A percentile compares a stretch with the other conserved stretches of the same genome.
Evolutionary conservation across 768 basidiomycete species (phyloP).

Genomic region (Podaxis sp.): DNA sequence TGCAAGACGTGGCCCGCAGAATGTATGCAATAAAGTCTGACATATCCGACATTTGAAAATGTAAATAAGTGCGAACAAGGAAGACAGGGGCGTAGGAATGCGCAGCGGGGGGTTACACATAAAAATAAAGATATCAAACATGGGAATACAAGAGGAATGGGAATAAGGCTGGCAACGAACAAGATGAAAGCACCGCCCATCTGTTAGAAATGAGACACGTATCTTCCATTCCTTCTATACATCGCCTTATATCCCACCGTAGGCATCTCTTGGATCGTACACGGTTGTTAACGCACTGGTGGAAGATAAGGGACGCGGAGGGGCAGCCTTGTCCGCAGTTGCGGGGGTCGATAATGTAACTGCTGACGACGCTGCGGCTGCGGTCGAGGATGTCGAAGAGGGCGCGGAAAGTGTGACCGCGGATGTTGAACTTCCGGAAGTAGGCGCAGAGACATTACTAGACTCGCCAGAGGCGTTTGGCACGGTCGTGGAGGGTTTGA

Average conservation of each 20-base stretch:
- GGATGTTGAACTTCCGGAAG: background rate
- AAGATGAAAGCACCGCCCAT: background rate
- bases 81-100: background rate
- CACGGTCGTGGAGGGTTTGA: background rate
- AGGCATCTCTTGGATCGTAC: background rate
- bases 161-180: background rate
- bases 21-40: background rate
- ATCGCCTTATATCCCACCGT: background rate
- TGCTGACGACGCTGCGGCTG: background rate
- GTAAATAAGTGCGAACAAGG: background rate
- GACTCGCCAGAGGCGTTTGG: background rate
- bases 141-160: background rate
- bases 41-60: too few relatives aligned
- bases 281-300: constrained; percentile 8
- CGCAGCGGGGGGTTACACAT: background rate
- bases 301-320: background rate
- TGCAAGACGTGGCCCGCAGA: background rate
- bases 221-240: background rate
- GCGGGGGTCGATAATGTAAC: background rate
- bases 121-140: background rate
- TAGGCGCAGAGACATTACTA: background rate
- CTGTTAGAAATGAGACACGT: background rate
- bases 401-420: background rate
- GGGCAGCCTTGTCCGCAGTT: background rate
- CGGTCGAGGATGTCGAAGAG: background rate